Conservation (phyloP, 2,329 filamentous ascomycete genomes). For the Venturiaceae sp. region DNA sequence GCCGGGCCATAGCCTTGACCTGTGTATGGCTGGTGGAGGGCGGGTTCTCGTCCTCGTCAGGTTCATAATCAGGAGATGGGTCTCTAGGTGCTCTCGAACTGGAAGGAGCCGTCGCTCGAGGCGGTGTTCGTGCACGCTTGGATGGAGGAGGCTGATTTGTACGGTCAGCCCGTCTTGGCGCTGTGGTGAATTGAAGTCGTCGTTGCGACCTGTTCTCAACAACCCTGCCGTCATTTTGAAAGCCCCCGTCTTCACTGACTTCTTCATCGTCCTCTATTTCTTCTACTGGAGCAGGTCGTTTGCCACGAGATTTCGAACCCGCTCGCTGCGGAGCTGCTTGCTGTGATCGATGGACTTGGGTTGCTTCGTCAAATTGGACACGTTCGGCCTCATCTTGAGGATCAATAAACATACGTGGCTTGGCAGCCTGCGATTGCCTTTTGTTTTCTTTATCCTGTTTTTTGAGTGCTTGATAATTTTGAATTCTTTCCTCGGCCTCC, state of each 20-base stretch:
- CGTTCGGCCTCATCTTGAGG: slow-evolving; percentile 27
- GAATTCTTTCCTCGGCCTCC: not conserved
- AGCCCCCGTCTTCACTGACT: slow-evolving; percentile 7
- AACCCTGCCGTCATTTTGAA: slow-evolving; percentile 5
- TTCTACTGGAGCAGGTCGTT: slow-evolving; percentile 11
- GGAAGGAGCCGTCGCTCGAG: not conserved
- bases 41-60: not conserved
- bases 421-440: slow-evolving; percentile 8
- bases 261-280: slow-evolving; percentile 4
- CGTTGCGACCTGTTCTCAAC: not conserved
- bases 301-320: not conserved
- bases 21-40: not conserved
- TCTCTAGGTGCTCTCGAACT: not conserved
- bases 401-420: slow-evolving; percentile 24
- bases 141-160: not conserved
- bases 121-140: not conserved
- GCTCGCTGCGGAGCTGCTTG: not conserved
- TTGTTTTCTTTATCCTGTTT: slow-evolving; percentile 23
- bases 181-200: not conserved
- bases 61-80: not conserved
- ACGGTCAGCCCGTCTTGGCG: slow-evolving; percentile 11
- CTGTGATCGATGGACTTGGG: slow-evolving; percentile 14
- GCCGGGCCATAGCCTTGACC: not conserved
- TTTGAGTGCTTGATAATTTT: slow-evolving; percentile 8
- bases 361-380: slow-evolving; percentile 27